Percentiles rank a stretch among this genome's conserved stretches.
Evolutionary conservation across 208 protist species (phyloP).

Genomic region (Crithidia expoeki): DNA sequence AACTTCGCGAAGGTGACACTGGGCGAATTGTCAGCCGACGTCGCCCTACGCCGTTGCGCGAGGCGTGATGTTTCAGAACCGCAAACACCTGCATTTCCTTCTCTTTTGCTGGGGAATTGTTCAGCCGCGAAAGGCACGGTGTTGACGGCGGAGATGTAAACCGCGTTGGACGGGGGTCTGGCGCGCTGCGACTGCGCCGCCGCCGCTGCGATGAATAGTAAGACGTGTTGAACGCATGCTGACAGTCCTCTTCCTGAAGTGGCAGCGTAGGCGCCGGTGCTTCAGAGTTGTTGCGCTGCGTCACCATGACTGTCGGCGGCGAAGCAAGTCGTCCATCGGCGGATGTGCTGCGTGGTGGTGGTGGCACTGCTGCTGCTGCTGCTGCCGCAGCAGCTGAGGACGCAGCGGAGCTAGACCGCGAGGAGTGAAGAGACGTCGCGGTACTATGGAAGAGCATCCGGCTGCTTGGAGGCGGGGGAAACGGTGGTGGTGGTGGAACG

Average conservation of each 20-base stretch:
- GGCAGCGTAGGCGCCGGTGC: constrained; percentile 6
- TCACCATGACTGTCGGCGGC: neutral
- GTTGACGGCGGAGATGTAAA: no score
- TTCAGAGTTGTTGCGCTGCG: constrained; percentile 13
- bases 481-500: constrained; percentile 1
- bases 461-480: constrained; percentile 8
- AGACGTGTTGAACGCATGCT: neutral
- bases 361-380: neutral
- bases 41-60: constrained; percentile 44
- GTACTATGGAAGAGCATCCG: constrained; percentile 18
- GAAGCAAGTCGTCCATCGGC: neutral
- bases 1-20: neutral
- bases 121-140: no score
- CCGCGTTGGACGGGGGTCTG: neutral
- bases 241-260: constrained; percentile 7
- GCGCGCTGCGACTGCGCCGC: constrained; percentile 18
- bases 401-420: neutral
- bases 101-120: no score
- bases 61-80: constrained; percentile 72
- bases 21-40: constrained; percentile 39
- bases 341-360: no score
- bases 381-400: neutral
- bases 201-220: neutral
- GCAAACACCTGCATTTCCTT: constrained; percentile 29
- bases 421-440: neutral